phyloP scores from a whole-genome alignment of 169 alveolate genomes.

The Eimeria maxima region DNA sequence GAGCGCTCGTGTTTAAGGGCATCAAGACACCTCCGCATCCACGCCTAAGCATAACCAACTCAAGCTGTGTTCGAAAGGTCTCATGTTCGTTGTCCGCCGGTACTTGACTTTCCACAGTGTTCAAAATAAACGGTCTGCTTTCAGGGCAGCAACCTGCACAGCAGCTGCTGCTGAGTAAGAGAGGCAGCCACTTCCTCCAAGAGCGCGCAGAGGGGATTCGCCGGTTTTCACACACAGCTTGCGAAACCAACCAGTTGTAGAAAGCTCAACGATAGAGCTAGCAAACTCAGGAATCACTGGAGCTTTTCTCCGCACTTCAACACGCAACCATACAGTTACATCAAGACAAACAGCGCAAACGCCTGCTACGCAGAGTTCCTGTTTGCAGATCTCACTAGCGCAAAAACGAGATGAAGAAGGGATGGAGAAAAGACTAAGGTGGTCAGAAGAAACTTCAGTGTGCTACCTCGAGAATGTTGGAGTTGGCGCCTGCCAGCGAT shows the following conservation, averaged over 20 bases:
- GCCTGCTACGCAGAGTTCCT: neutral
- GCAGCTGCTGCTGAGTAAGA: neutral
- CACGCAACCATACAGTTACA: neutral
- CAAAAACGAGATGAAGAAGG: neutral
- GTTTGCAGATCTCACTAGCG: neutral
- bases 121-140: neutral
- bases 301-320: neutral
- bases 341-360: neutral
- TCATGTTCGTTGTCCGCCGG: neutral
- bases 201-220: neutral
- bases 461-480: constrained; percentile 61
- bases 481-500: constrained; percentile 95
- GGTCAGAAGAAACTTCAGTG: neutral
- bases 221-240: neutral
- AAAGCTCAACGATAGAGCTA: neutral
- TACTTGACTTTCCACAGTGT: neutral
- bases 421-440: neutral
- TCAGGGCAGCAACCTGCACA: neutral
- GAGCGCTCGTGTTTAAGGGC: neutral
- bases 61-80: neutral
- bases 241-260: neutral
- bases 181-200: neutral
- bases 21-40: constrained; percentile 73
- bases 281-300: neutral
- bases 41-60: constrained; percentile 16